Evolutionary conservation across 257 asterid genomes (phyloP).

Genomic region (Solanum tarijense): DNA sequence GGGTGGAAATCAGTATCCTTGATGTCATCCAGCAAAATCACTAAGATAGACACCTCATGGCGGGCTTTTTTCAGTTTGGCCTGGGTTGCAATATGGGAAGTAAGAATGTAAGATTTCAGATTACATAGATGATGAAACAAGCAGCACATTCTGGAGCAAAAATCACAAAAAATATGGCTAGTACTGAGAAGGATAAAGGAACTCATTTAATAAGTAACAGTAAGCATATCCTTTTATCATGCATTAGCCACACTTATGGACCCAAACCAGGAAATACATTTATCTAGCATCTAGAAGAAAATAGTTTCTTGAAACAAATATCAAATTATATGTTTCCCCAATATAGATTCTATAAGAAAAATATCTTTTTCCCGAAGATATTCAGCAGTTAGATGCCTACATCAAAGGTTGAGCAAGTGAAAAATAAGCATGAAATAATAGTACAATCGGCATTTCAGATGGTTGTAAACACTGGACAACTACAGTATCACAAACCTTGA

Average conservation of each 20-base stretch:
- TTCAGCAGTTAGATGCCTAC: background rate
- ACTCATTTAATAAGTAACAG: background rate
- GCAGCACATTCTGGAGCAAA: background rate
- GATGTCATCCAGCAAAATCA: slow-evolving; percentile 53
- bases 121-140: background rate
- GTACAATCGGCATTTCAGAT: background rate
- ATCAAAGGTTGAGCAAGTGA: background rate
- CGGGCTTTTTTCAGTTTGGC: slow-evolving; percentile 64
- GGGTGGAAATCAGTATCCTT: slow-evolving; percentile 63
- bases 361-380: background rate
- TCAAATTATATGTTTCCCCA: background rate
- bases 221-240: background rate
- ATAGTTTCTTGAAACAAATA: background rate
- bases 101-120: background rate
- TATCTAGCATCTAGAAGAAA: background rate
- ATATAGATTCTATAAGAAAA: background rate
- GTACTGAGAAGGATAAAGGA: background rate
- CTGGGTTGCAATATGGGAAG: slow-evolving; percentile 29
- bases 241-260: background rate
- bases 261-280: background rate
- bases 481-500: slow-evolving; percentile 41
- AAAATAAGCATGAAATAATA: background rate
- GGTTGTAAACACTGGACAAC: background rate
- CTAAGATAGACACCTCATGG: slow-evolving; percentile 35
- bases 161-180: background rate